Conservation (phyloP, 169 alveolate genomes). For the Plasmodium vinckei region DNA sequence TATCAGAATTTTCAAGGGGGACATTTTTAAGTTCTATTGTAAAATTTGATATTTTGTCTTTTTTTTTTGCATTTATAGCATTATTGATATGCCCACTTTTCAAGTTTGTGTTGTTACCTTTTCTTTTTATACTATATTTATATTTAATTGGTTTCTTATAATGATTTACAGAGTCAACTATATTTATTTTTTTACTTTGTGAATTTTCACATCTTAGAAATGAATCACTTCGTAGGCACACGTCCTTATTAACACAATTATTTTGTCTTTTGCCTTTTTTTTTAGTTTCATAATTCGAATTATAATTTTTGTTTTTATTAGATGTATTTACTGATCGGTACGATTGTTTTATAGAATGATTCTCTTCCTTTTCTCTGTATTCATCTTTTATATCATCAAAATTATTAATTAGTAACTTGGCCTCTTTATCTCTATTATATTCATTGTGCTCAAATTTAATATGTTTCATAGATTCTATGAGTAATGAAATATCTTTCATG, state of each 20-base stretch:
- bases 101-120: conserved; percentile 7
- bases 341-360: conserved; percentile 9
- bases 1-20: conserved; percentile 32
- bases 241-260: conserved; percentile 9
- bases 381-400: conserved; percentile 17
- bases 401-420: conserved; percentile 1
- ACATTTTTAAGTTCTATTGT: conserved; percentile 30
- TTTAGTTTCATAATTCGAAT: neutral
- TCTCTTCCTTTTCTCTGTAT: conserved; percentile 11
- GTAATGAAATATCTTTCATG: conserved; percentile 33
- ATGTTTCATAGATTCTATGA: conserved; percentile 21
- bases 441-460: conserved; percentile 8
- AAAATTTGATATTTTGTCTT: conserved; percentile 21
- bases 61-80: conserved; percentile 31
- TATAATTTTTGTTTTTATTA: conserved; percentile 2
- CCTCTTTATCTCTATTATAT: conserved; percentile 22
- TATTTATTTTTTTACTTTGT: conserved; percentile 14
- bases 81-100: conserved; percentile 9
- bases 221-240: conserved; percentile 21
- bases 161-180: neutral
- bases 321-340: conserved; percentile 11
- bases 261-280: conserved; percentile 27
- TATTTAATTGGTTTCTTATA: conserved; percentile 10
- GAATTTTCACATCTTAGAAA: conserved; percentile 19
- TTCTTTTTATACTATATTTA: conserved; percentile 12